phyloP scores from a whole-genome alignment of 1,139 yeast genomes.

The Keqinozyma sinolaborantium region DNA sequence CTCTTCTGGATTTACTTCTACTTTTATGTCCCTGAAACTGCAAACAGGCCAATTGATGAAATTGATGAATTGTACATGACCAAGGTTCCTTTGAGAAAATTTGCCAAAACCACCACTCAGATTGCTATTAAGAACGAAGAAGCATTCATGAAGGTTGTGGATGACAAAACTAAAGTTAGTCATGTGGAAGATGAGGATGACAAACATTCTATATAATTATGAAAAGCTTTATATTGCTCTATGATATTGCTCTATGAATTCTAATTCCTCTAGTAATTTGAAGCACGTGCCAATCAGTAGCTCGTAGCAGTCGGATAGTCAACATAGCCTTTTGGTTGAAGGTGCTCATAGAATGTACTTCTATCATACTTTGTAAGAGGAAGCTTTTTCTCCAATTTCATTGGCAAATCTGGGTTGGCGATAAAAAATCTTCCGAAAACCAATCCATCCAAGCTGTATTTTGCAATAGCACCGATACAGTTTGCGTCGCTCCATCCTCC shows the following conservation, averaged over 20 bases:
- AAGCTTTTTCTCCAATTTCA: slow-evolving; percentile 22
- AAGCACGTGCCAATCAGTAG: too few relatives aligned
- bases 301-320: too few relatives aligned
- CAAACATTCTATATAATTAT: too few relatives aligned
- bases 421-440: slow-evolving; percentile 46
- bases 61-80: slow-evolving; percentile 19
- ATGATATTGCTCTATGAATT: too few relatives aligned
- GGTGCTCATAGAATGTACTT: slow-evolving; percentile 16
- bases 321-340: slow-evolving; percentile 7
- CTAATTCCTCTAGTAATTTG: too few relatives aligned
- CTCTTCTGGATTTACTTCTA: slow-evolving; percentile 3
- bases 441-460: slow-evolving; percentile 14
- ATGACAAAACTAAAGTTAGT: background rate
- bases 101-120: slow-evolving; percentile 5
- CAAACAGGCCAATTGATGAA: slow-evolving; percentile 29
- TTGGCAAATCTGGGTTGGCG: slow-evolving; percentile 47
- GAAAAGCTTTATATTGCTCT: too few relatives aligned
- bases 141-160: slow-evolving; percentile 1
- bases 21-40: slow-evolving; percentile 30
- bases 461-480: slow-evolving; percentile 2
- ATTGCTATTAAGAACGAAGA: slow-evolving; percentile 1
- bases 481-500: slow-evolving; percentile 12
- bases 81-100: slow-evolving; percentile 8
- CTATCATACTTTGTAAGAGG: slow-evolving; percentile 18
- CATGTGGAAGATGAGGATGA: slow-evolving; percentile 1